Base-by-base conservation (phyloP, 202 grass and related monocot genomes). In the Zoysia matrella region DNA sequence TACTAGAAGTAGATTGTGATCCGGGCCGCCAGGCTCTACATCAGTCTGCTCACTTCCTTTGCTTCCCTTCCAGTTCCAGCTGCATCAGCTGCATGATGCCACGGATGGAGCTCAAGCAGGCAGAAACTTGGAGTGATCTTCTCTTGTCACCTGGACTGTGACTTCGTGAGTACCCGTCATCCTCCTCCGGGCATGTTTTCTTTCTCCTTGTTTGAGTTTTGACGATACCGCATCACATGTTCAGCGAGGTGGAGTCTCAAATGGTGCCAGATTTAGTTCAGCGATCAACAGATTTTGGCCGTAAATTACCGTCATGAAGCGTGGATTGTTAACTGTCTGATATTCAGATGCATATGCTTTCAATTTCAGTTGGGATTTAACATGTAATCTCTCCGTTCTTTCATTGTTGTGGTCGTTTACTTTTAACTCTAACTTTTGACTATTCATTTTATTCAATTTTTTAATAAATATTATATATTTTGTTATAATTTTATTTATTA, bases 91-190 rank as follows among this genome's bases (percentile, higher is more conserved):
- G 52, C 22, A 50, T 4, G 15, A 41, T 18, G 22, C 6, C 75
- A 7, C 7, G 42, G 36, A 30, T 22, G 51, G 48, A 65, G 76
- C 52, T 53, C 1, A 13, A 43, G 39, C 18, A 43, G 5, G 4
- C 58, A 3, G 12, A n/a, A 12, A 47, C n/a, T 11, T 4, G 41
- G 58, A 66, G 30, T 7, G 47, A 30, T 56, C 39, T 45, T 47
- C 15, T 14, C 7, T 48, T 55, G 5, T 22, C 45, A 10, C 63
- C 8, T 9, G 15, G 18, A 6, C 7, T 50, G n/a, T 8, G 55
- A 63, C 39, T 11, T 56, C 78, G 76, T 85, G 72, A 89, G 87
- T 89, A 40, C 8, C 51, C 1, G 9, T 6, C n/a, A 13, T 64
- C 71, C 39, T 61, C 40, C 14, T 52, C 45, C 10, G 4, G 39